A percentile compares a stretch with the other conserved stretches of the same genome.
Conservation (phyloP, 2,329 filamentous ascomycete species). For the Diaporthe aspalathi region DNA sequence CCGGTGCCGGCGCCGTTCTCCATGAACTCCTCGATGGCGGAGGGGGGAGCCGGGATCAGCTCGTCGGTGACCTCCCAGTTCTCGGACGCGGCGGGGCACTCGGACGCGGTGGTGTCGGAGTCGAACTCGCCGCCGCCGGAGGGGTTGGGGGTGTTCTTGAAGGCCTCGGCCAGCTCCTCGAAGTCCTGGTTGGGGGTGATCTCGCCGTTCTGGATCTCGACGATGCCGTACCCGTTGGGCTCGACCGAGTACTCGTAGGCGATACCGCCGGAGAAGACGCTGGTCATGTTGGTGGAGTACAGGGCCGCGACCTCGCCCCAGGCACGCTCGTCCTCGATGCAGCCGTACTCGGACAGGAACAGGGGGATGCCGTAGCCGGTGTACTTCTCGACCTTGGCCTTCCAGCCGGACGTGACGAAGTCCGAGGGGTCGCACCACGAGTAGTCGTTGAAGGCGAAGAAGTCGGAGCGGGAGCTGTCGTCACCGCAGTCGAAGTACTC, state of each 20-base stretch:
- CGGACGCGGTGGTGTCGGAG: conserved; percentile 58
- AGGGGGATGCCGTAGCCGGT: conserved; percentile 87
- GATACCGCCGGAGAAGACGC: conserved; percentile 93
- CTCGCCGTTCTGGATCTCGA: conserved; percentile 67
- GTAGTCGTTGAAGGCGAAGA: conserved; percentile 87
- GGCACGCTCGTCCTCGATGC: conserved; percentile 81
- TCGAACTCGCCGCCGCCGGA: conserved; percentile 62
- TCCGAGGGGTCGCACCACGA: conserved; percentile 82
- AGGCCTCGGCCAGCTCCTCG: conserved; percentile 60
- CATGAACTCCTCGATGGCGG: conserved; percentile 64
- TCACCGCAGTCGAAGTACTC: conserved; percentile 93
- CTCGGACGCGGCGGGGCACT: conserved; percentile 62
- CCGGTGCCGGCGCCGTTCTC: conserved; percentile 63
- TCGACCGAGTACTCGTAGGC: conserved; percentile 95
- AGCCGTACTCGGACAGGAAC: conserved; percentile 96
- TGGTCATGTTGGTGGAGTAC: conserved; percentile 85
- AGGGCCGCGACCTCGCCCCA: conserved; percentile 85
- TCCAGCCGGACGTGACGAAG: conserved; percentile 81
- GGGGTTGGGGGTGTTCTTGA: conserved; percentile 62
- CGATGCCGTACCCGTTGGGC: conserved; percentile 83
- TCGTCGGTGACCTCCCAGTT: conserved; percentile 64
- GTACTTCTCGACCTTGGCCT: conserved; percentile 89
- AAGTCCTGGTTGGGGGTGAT: conserved; percentile 74
- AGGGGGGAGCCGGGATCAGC: conserved; percentile 63
- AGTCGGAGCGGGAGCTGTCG: conserved; percentile 86